Conservation (phyloP, 345 rosid species). For the Arabidopsis thaliana region TAIR10.1 NC_003076.8:536501-537000, state of each 20-base stretch:
- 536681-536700: conserved; percentile 37
- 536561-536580: neutral
- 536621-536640: conserved; percentile 26
- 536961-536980: too few relatives aligned
- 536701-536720: conserved; percentile 6
- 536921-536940: neutral
- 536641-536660: conserved; percentile 27
- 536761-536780: conserved; percentile 7
- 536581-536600: conserved; percentile 35
- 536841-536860: neutral
- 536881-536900: neutral
- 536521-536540: conserved; percentile 29
- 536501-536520: conserved; percentile 16
- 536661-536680: conserved; percentile 20
- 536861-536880: neutral
- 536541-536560: neutral
- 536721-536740: neutral
- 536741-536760: neutral
- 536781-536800: conserved; percentile 24
- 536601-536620: conserved; percentile 41
- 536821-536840: conserved; percentile 6
- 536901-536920: neutral
- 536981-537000: too few relatives aligned
- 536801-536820: conserved; percentile 18
- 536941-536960: neutral